phyloP scores from a whole-genome alignment of 305 asterid species.

The Stenogyne calaminthoides region DNA sequence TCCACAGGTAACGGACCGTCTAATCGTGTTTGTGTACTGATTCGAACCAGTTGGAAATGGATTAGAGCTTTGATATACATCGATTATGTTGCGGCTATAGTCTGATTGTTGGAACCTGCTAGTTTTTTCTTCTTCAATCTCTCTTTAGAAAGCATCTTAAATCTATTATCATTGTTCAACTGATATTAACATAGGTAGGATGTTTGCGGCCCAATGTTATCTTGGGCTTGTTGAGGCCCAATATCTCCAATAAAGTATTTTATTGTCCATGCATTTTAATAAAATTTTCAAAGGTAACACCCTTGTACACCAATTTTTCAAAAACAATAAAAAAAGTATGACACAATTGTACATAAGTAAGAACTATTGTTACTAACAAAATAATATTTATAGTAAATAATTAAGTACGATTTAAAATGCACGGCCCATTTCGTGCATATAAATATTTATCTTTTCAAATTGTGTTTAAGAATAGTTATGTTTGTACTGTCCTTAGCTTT shows the following conservation, averaged over 20 bases:
- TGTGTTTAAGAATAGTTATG: too few relatives aligned
- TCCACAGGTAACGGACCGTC: neutral
- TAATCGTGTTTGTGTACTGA: neutral
- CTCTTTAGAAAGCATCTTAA: neutral
- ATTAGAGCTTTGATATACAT: neutral
- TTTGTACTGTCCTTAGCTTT: neutral
- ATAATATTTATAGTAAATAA: too few relatives aligned
- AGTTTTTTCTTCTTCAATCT: neutral
- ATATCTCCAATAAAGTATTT: neutral
- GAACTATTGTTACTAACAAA: too few relatives aligned
- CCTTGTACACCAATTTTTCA: too few relatives aligned
- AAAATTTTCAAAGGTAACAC: too few relatives aligned
- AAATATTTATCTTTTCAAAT: too few relatives aligned
- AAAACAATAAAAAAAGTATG: too few relatives aligned
- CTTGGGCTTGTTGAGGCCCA: neutral
- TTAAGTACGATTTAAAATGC: too few relatives aligned
- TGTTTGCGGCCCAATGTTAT: neutral
- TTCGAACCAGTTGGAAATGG: slow-evolving; percentile 13
- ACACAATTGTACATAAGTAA: too few relatives aligned
- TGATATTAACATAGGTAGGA: neutral
- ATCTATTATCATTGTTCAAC: neutral
- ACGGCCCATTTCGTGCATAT: too few relatives aligned
- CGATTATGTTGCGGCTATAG: neutral
- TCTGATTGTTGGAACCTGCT: neutral
- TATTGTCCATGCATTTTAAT: too few relatives aligned